Evolutionary conservation across 805 yeast genomes (phyloP).

Genomic region (Hanseniaspora taiwanica): DNA sequence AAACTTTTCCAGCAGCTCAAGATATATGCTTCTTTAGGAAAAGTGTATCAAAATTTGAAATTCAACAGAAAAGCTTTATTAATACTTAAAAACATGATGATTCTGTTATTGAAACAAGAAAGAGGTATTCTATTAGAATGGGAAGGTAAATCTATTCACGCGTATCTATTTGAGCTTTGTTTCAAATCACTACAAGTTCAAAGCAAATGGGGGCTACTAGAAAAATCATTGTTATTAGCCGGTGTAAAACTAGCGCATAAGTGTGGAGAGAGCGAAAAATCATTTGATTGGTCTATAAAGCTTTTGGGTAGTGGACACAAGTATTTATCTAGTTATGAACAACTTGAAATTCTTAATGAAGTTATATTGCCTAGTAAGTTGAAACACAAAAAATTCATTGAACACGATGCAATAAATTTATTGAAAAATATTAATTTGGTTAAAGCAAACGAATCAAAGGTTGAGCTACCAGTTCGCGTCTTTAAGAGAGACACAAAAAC

Average conservation of each 20-base stretch:
- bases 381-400: constrained; percentile 1
- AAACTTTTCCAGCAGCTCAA: constrained; percentile 41
- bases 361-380: constrained; percentile 7
- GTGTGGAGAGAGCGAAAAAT: not conserved
- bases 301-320: not conserved
- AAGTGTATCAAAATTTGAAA: constrained; percentile 47
- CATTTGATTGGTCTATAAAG: not conserved
- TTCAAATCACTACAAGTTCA: too few relatives aligned
- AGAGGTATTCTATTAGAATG: not conserved
- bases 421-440: not conserved
- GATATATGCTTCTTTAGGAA: constrained; percentile 52
- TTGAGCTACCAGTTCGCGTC: not conserved
- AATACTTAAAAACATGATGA: constrained; percentile 50
- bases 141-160: not conserved
- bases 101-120: constrained; percentile 33
- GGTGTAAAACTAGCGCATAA: not conserved
- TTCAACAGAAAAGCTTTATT: constrained; percentile 58
- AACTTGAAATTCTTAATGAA: not conserved
- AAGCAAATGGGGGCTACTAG: not conserved
- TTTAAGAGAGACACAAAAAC: constrained; percentile 1
- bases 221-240: not conserved
- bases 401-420: not conserved
- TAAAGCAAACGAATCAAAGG: not conserved
- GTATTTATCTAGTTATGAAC: not conserved
- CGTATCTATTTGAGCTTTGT: not conserved